Evolutionary conservation across 164 flowering plant species (phyloP), one percentile per base, ranked within the genome.

Genomic region (Liriodendron chinense): DNA sequence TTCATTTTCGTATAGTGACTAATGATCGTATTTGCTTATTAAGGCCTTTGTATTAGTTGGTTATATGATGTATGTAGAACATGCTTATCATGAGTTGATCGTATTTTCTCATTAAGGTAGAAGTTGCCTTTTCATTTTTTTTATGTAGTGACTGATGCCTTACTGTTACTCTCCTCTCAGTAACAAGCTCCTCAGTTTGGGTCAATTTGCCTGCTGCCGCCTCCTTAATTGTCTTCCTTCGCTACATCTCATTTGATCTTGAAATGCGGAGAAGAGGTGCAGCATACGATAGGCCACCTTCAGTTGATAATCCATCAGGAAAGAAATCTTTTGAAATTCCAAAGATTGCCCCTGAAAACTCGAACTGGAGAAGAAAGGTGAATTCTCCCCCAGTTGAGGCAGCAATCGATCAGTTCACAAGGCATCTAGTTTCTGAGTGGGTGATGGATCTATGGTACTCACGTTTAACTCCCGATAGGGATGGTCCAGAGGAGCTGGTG

Each of bases 381-480:
- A 87, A 89, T 78, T 94, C 98, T n/a, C 95, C 96, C 68, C 86
- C 84, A 72, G 98, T 92, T 76, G 99, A 96, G 86, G 89, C 86
- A 68, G 99, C 99, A 70, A 87, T 96, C 20, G 95, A 94, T 84
- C 92, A 90, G 63, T 89, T 96, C 76, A 89, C 94, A n/a, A 82
- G 89, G 75, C 99, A 91, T 82, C 73, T 96, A 47, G 83, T 93
- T 73, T 91, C 98, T 18, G 99, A 96, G 83, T 96, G 93, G 96
- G 91, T 96, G 78, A 87, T 93, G 56, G 91, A 92, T 88, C 95
- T 96, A 26, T 96, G 99, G 99, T 96, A 96, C 74, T 89, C 93
- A 56, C 91, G 90, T 28, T 59, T 96, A 79, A 94, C 98, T 14
- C 94, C 98, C 53, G 98, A 96, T 83, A 89, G 73, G 77, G 89